Percentiles rank a stretch among this genome's conserved stretches.
phyloP scores from a whole-genome alignment of 1,284 basidiomycete species.

The Mycena citricolor region DNA sequence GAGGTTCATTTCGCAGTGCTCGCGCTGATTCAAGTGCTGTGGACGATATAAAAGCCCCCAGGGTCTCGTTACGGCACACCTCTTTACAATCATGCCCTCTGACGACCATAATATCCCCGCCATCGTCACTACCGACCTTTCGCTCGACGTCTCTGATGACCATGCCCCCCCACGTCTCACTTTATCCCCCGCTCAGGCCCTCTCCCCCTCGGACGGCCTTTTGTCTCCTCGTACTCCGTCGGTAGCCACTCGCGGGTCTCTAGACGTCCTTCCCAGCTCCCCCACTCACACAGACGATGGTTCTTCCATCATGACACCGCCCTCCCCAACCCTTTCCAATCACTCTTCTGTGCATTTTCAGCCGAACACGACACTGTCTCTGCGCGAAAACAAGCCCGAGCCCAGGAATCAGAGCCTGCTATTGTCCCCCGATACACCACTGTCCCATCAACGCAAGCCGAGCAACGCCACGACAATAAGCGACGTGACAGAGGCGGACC shows the following conservation, averaged over 20 bases:
- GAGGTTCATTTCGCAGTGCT: no score
- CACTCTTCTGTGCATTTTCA: slow-evolving; percentile 60
- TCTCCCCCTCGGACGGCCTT: slow-evolving; percentile 16
- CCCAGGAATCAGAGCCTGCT: slow-evolving; percentile 54
- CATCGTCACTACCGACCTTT: slow-evolving; percentile 21
- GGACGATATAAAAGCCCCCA: no score
- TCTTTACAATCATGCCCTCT: slow-evolving; percentile 15
- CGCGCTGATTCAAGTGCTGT: no score
- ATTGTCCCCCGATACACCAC: slow-evolving; percentile 41
- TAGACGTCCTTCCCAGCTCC: slow-evolving; percentile 19
- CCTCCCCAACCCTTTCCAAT: slow-evolving; percentile 71
- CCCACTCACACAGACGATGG: slow-evolving; percentile 19
- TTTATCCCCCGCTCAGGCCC: slow-evolving; percentile 11
- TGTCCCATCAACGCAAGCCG: slow-evolving; percentile 48
- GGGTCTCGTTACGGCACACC: no score
- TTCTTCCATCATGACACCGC: slow-evolving; percentile 41
- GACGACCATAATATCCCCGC: slow-evolving; percentile 20
- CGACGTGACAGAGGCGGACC: slow-evolving; percentile 32
- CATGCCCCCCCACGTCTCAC: slow-evolving; percentile 6
- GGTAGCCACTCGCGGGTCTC: slow-evolving; percentile 8
- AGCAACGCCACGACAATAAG: slow-evolving; percentile 36
- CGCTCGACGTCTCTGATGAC: slow-evolving; percentile 9
- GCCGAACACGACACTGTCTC: slow-evolving; percentile 46
- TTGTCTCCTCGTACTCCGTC: slow-evolving; percentile 20
- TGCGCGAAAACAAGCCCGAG: slow-evolving; percentile 75